Percentiles rank a stretch among this genome's conserved stretches.
Evolutionary conservation across 2,329 filamentous ascomycete genomes (phyloP).

Genomic region (Thielaviopsis cerberus): DNA sequence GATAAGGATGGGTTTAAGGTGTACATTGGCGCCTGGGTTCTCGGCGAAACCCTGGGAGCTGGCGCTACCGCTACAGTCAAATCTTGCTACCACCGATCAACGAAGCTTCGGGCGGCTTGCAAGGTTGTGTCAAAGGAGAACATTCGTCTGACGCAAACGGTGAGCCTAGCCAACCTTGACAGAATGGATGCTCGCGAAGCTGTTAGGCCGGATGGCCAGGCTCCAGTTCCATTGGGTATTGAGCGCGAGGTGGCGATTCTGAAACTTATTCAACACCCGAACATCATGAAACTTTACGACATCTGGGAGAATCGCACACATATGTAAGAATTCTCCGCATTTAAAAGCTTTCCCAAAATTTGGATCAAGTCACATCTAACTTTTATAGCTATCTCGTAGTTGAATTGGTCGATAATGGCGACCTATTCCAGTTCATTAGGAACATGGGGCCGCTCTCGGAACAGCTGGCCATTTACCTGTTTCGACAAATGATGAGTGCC

Average conservation of each 20-base stretch:
- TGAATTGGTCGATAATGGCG: constrained; percentile 64
- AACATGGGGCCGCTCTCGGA: constrained; percentile 56
- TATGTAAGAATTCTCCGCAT: constrained; percentile 41
- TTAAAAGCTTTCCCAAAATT: not conserved
- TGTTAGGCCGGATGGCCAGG: constrained; percentile 38
- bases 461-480: constrained; percentile 63
- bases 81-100: constrained; percentile 60
- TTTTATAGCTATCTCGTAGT: constrained; percentile 68
- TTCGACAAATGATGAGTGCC: constrained; percentile 82
- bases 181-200: constrained; percentile 44
- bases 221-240: constrained; percentile 67
- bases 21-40: constrained; percentile 81
- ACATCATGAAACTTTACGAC: constrained; percentile 86
- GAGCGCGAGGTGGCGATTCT: constrained; percentile 93
- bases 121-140: constrained; percentile 85
- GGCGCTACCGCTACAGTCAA: constrained; percentile 80
- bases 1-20: constrained; percentile 37
- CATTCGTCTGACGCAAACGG: constrained; percentile 63
- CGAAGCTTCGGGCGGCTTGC: constrained; percentile 68
- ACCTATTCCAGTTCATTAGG: constrained; percentile 76
- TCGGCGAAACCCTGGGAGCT: constrained; percentile 75
- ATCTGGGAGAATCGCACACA: constrained; percentile 96
- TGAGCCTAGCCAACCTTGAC: constrained; percentile 70
- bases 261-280: constrained; percentile 86
- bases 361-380: not conserved